phyloP scores from a whole-genome alignment of 2,329 filamentous ascomycete genomes.

The Acarospora socialis region DNA sequence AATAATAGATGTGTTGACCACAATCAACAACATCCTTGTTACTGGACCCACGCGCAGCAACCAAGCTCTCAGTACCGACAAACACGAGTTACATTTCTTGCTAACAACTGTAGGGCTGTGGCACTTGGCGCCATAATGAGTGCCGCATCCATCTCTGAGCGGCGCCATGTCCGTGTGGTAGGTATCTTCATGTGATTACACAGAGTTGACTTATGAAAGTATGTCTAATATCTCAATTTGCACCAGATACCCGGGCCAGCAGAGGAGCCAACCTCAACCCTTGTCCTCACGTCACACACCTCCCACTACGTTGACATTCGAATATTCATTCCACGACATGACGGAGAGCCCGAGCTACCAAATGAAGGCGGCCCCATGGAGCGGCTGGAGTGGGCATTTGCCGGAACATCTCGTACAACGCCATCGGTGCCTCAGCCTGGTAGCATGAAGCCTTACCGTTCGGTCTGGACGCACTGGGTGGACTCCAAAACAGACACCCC shows the following conservation, averaged over 20 bases:
- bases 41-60: too few relatives aligned
- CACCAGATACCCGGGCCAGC: constrained; percentile 1
- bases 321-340: constrained; percentile 11
- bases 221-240: too few relatives aligned
- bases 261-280: constrained; percentile 12
- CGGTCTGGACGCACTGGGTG: constrained; percentile 16
- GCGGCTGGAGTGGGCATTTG: constrained; percentile 20
- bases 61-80: too few relatives aligned
- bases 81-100: too few relatives aligned
- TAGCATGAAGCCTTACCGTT: constrained; percentile 13
- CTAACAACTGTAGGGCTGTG: too few relatives aligned
- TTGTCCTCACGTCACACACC: constrained; percentile 19
- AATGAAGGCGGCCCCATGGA: constrained; percentile 5
- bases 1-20: too few relatives aligned
- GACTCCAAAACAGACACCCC: constrained; percentile 14
- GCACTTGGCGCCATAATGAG: too few relatives aligned
- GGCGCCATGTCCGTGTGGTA: too few relatives aligned
- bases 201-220: too few relatives aligned
- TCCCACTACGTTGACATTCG: constrained; percentile 20
- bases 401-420: constrained; percentile 9
- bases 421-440: constrained; percentile 9
- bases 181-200: too few relatives aligned
- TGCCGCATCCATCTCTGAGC: too few relatives aligned
- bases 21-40: too few relatives aligned
- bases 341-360: constrained; percentile 6